A percentile compares a stretch with the other conserved stretches of the same genome.
phyloP scores from a whole-genome alignment of 1,284 basidiomycete genomes.

The Ceratobasidium sp. region DNA sequence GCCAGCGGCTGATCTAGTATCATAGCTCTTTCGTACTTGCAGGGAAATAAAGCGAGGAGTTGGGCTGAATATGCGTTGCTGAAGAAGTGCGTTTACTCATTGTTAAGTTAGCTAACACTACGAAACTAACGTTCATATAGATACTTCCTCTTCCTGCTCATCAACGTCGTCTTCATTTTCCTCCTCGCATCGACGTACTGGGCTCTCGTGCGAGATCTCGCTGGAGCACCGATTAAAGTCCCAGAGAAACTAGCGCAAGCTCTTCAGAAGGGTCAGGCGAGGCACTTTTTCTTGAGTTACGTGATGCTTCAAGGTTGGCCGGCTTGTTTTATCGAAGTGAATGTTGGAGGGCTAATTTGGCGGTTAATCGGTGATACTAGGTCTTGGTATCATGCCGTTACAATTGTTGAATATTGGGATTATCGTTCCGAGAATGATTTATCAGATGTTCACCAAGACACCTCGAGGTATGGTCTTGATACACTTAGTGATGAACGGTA shows the following conservation, averaged over 20 bases:
- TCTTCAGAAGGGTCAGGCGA: constrained; percentile 78
- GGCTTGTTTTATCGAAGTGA: background rate
- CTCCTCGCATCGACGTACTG: constrained; percentile 91
- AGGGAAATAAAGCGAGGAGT: constrained; percentile 90
- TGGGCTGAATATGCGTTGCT: constrained; percentile 94
- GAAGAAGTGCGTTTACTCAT: constrained; percentile 76
- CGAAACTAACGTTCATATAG: constrained; percentile 59
- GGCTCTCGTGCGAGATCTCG: constrained; percentile 88
- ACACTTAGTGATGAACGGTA: background rate
- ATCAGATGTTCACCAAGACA: constrained; percentile 82
- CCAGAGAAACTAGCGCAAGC: constrained; percentile 90
- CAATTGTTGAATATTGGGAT: constrained; percentile 92
- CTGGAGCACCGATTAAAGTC: constrained; percentile 88
- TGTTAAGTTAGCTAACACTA: background rate
- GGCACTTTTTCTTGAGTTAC: constrained; percentile 96
- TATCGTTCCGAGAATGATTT: constrained; percentile 80
- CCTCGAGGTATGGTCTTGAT: constrained; percentile 75
- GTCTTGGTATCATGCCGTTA: constrained; percentile 93
- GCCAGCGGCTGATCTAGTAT: background rate
- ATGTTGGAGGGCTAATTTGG: background rate
- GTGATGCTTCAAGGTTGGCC: constrained; percentile 87
- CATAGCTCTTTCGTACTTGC: constrained; percentile 85
- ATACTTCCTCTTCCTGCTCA: constrained; percentile 93
- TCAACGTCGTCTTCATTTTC: constrained; percentile 97
- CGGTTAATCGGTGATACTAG: constrained; percentile 57